Conservation (phyloP, 805 yeast genomes). For the Zygotorulaspora sp. region DNA sequence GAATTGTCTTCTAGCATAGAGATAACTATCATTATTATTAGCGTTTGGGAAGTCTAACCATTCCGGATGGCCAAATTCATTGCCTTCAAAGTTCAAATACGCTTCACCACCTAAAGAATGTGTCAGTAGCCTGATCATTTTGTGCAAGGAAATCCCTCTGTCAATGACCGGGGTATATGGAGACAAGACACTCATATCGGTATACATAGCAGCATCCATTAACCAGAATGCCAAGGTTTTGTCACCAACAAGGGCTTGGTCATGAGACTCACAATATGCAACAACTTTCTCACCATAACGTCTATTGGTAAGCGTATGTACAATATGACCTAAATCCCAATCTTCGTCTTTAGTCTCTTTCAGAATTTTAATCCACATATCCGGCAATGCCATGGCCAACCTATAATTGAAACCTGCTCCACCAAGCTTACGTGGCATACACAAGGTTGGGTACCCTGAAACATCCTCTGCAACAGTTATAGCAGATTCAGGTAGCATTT, state of each 20-base stretch:
- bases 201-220: slow-evolving; percentile 98
- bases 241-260: slow-evolving; percentile 96
- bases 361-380: slow-evolving; percentile 95
- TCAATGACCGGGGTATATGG: slow-evolving; percentile 75
- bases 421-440: slow-evolving; percentile 66
- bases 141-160: slow-evolving; percentile 87
- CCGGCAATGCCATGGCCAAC: slow-evolving; percentile 95
- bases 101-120: slow-evolving; percentile 96
- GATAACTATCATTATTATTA: slow-evolving; percentile 84
- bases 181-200: slow-evolving; percentile 78
- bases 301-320: slow-evolving; percentile 79
- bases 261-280: slow-evolving; percentile 92
- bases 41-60: slow-evolving; percentile 96
- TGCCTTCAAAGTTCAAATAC: slow-evolving; percentile 92
- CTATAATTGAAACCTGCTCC: slow-evolving; percentile 95
- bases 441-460: slow-evolving; percentile 93
- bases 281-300: slow-evolving; percentile 85
- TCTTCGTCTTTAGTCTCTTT: slow-evolving; percentile 82
- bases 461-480: slow-evolving; percentile 94
- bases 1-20: slow-evolving; percentile 94
- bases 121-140: slow-evolving; percentile 81
- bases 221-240: slow-evolving; percentile 96
- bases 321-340: slow-evolving; percentile 84
- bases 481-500: slow-evolving; percentile 49
- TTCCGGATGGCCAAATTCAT: slow-evolving; percentile 98